Conservation (phyloP, 345 rosid species). For the Citrus glauca region DNA sequence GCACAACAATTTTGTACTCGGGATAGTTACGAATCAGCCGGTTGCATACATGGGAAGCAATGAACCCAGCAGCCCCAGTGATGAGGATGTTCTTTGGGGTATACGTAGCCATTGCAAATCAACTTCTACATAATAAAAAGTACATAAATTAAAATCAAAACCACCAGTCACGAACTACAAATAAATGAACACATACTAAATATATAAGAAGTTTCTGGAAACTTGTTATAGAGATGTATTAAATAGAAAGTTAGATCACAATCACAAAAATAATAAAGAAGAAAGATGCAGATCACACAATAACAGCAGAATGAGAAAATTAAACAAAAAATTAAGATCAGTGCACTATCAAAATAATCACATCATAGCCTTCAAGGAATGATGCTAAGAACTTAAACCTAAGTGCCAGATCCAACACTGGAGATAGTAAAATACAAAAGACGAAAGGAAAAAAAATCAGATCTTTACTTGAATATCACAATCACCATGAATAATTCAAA, state of each 20-base stretch:
- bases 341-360: background rate
- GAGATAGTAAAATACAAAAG: background rate
- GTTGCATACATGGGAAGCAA: slow-evolving; percentile 70
- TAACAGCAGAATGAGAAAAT: background rate
- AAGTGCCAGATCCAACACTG: slow-evolving; percentile 1
- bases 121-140: slow-evolving; percentile 8
- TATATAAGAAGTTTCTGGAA: background rate
- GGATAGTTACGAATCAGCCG: slow-evolving; percentile 56
- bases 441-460: background rate
- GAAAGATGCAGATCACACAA: background rate
- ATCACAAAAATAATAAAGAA: background rate
- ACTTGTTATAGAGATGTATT: background rate
- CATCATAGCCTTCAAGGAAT: background rate
- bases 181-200: background rate
- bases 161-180: background rate
- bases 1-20: slow-evolving; percentile 58
- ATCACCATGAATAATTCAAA: background rate
- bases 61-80: slow-evolving; percentile 73
- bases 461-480: background rate
- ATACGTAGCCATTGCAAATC: slow-evolving; percentile 30
- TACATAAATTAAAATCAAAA: background rate
- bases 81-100: slow-evolving; percentile 64
- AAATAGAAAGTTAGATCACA: background rate
- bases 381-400: background rate
- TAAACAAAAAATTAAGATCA: background rate